These are phyloP conservation scores for Trichoderma asperelloides DNA, from an alignment of 495 filamentous ascomycete species.

Conservation along the genomic window DNA sequence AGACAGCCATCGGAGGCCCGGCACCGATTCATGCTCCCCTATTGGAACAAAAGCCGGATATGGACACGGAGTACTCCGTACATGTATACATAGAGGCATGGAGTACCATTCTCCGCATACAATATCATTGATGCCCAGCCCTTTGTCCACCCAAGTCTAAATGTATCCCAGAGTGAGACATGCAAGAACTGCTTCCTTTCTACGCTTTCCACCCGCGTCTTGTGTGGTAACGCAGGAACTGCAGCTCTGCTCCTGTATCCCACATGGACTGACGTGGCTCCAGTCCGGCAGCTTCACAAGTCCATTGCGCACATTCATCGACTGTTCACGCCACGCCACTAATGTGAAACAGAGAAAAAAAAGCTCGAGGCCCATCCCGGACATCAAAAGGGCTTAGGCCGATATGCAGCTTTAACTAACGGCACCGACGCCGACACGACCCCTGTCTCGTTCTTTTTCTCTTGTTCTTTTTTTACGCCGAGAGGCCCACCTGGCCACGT, in stretches of 20 bases:
- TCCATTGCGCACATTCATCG: neutral
- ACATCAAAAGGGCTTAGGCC: neutral
- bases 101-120: neutral
- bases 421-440: neutral
- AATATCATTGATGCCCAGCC: neutral
- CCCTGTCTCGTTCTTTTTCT: neutral
- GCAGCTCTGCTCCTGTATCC: neutral
- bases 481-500: neutral
- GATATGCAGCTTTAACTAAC: neutral
- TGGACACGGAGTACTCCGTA: slow-evolving; percentile 1
- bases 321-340: neutral
- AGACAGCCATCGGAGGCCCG: neutral
- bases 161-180: neutral
- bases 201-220: neutral
- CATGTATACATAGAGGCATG: neutral
- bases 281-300: neutral
- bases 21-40: neutral
- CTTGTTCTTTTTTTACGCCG: neutral
- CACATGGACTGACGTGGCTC: neutral
- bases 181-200: neutral
- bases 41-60: neutral
- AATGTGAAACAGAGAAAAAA: neutral
- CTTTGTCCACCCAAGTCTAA: neutral
- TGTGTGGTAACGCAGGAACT: neutral
- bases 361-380: neutral